Percentiles rank a stretch among this genome's conserved stretches.
Conservation (phyloP, 306 rosid genomes). For the Cicer bijugum region DNA sequence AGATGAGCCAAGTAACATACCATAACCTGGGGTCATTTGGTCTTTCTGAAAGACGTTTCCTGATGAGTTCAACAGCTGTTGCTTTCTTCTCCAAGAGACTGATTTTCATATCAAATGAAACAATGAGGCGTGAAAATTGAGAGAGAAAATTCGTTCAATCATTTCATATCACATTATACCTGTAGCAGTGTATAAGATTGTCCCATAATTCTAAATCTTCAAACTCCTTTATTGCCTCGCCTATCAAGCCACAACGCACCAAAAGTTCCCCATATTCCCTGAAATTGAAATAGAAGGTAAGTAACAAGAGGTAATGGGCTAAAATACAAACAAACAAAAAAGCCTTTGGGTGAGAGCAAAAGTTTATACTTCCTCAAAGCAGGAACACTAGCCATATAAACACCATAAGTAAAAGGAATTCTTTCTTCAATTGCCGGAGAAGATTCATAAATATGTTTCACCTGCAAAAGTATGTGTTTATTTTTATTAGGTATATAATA, state of each 20-base stretch:
- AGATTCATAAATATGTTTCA: constrained; percentile 61
- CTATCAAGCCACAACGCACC: constrained; percentile 87
- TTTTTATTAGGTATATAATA: constrained; percentile 39
- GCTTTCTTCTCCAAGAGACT: constrained; percentile 93
- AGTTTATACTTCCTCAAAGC: constrained; percentile 75
- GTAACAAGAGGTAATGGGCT: constrained; percentile 9
- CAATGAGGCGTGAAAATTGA: constrained; percentile 30
- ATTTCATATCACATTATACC: constrained; percentile 56
- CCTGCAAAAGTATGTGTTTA: constrained; percentile 57
- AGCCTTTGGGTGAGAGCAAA: constrained; percentile 35
- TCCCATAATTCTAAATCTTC: constrained; percentile 99
- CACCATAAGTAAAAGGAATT: constrained; percentile 67
- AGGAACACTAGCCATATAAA: constrained; percentile 75
- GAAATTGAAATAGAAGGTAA: constrained; percentile 38
- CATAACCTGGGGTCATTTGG: constrained; percentile 92
- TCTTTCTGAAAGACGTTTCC: constrained; percentile 70
- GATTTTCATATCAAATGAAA: constrained; percentile 45
- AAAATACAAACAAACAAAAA: constrained; percentile 4
- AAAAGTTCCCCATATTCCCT: constrained; percentile 94
- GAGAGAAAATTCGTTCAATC: constrained; percentile 16
- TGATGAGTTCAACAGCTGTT: constrained; percentile 94
- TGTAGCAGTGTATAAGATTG: constrained; percentile 81
- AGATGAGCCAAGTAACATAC: constrained; percentile 53
- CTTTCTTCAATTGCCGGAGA: constrained; percentile 71
- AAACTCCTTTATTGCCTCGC: constrained; percentile 84